Base-by-base conservation (phyloP, 208 protist species). In the Leishmania tarentolae region DNA sequence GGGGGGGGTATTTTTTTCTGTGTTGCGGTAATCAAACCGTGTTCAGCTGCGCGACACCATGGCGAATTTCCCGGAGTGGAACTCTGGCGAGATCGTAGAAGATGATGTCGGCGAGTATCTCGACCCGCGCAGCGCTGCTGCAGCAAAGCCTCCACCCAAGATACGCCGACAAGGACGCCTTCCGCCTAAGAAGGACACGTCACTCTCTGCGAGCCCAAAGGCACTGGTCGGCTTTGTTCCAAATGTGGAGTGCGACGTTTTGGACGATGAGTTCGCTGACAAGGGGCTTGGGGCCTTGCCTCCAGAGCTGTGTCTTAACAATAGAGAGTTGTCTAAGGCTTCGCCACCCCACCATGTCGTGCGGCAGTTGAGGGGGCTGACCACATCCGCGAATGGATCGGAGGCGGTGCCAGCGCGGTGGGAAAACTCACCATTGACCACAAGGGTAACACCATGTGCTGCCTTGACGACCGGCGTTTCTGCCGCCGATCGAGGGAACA, bases 31-130 rank as follows among this genome's bases (percentile, higher is more conserved):
- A 40, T 68, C n/a, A 5, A 5, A 19, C 68, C 52, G 40, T 52
- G n/a, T n/a, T 13, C 19, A 44, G 24, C 42, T 72, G 21, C 4
- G 31, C 21, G 8, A 0, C 40, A 71, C 28, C 24, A 79, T 71
- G 76, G 28, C 46, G 28, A 40, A 46, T n/a, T 81, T 86, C 37
- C 82, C 80, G 7, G 86, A 89, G 42, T 83, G 81, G 82, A 50
- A 66, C 31, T 76, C 56, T 5, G 82, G 80, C n/a, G 86, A 89
- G 57, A 90, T 92, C 46, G 76, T 86, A 24, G 89, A 92, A 72
- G 76, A 86, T n/a, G 80, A 87, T 63, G 81, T 92, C 3, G 81
- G 71, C 44, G 89, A 92, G 13, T 88, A 86, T 28, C 52, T 92
- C 0, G 78, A 74, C n/a, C 83, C 53, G 15, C 59, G 76, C 42